Percentiles rank a stretch among this genome's conserved stretches.
Conservation (phyloP, 2,329 filamentous ascomycete species). For the Sclerotinia minor region DNA sequence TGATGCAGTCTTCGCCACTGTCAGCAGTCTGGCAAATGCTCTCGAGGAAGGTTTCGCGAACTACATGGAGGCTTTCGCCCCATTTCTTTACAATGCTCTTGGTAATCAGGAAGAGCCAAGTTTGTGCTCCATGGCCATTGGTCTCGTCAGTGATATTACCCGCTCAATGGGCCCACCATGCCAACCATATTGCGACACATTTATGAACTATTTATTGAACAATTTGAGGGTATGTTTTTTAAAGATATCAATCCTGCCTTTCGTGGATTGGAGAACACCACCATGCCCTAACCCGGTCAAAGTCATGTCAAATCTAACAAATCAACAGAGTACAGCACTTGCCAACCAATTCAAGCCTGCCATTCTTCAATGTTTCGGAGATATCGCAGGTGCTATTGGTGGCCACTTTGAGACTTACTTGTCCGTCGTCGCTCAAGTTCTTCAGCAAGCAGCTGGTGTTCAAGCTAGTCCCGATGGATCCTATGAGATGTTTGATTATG, state of each 20-base stretch:
- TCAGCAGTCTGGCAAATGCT: conserved; percentile 87
- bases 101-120: conserved; percentile 93
- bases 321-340: conserved; percentile 69
- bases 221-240: conserved; percentile 70
- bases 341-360: conserved; percentile 97
- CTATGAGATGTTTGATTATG: conserved; percentile 96
- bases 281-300: not conserved
- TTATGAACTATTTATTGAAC: conserved; percentile 97
- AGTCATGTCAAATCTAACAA: conserved; percentile 9
- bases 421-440: conserved; percentile 85
- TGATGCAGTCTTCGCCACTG: conserved; percentile 87
- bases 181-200: conserved; percentile 92
- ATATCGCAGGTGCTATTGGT: conserved; percentile 92
- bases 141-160: conserved; percentile 93
- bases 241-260: not conserved
- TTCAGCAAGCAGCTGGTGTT: conserved; percentile 88
- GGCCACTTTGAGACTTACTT: conserved; percentile 92
- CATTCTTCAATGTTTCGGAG: conserved; percentile 95
- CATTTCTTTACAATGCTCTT: conserved; percentile 90
- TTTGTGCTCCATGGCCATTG: conserved; percentile 95
- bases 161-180: conserved; percentile 86
- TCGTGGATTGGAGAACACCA: not conserved
- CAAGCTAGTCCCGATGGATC: conserved; percentile 75
- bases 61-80: conserved; percentile 95
- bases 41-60: conserved; percentile 91